These are phyloP conservation scores for Syncephalastrum contaminatum DNA, from an alignment of 371 early-diverging fungal genomes.

Conservation along the genomic window DNA sequence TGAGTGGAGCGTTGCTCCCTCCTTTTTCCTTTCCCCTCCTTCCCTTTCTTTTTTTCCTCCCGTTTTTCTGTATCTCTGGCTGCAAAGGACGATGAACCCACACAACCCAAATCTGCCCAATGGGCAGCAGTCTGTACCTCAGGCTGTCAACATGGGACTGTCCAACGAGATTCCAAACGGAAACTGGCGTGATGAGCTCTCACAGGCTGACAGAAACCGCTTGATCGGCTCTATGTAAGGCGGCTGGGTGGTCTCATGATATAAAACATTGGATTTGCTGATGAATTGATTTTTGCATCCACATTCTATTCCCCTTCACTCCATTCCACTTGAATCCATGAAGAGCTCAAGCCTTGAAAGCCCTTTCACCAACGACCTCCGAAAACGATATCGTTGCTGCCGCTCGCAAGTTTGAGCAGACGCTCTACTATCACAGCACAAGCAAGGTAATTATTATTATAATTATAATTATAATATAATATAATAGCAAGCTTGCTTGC, in stretches of 20 bases:
- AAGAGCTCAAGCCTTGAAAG: conserved; percentile 35
- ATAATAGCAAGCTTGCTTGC: conserved; percentile 2
- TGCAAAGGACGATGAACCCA: conserved; percentile 3
- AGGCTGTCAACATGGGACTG: conserved; percentile 13
- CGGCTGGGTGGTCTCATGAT: not conserved
- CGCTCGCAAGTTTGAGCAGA: conserved; percentile 41
- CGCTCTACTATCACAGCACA: conserved; percentile 34
- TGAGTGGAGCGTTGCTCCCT: too few species aligned
- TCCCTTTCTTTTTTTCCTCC: too few species aligned
- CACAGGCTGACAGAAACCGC: conserved; percentile 34
- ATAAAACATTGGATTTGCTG: conserved; percentile 1
- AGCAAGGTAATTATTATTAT: conserved; percentile 34
- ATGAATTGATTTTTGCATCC: conserved; percentile 4
- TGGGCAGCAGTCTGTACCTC: conserved; percentile 12
- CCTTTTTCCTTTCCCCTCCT: too few species aligned
- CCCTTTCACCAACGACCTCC: conserved; percentile 32
- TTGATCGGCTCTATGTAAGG: conserved; percentile 44
- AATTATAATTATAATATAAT: not conserved
- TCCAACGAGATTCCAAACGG: conserved; percentile 22
- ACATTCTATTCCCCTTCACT: not conserved
- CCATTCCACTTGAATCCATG: too few species aligned
- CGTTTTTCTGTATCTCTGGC: conserved; percentile 8
- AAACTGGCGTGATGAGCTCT: conserved; percentile 45
- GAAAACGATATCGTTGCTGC: conserved; percentile 39
- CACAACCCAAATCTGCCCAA: conserved; percentile 20